phyloP scores from a whole-genome alignment of 2,329 filamentous ascomycete genomes.

The Ambrosiella xylebori region DNA sequence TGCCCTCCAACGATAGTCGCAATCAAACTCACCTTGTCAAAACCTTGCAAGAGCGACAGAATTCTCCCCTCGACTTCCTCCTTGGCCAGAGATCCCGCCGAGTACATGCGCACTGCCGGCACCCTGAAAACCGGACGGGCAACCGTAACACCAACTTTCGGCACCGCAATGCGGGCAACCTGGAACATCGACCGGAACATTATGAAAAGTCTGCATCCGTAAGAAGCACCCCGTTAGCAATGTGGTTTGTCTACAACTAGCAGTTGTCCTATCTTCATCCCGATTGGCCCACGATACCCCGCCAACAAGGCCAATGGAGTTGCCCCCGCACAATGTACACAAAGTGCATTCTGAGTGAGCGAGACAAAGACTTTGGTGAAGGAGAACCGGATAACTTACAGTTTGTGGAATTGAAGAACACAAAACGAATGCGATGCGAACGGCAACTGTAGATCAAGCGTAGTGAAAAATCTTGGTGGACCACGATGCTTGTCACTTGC shows the following conservation, averaged over 20 bases:
- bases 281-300: too few species aligned
- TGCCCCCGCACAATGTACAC: too few species aligned
- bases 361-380: too few species aligned
- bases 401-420: too few species aligned
- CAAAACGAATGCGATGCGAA: background rate
- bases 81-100: slow-evolving; percentile 62
- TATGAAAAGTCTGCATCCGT: slow-evolving; percentile 10
- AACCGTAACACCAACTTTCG: slow-evolving; percentile 20
- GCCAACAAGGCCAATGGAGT: too few species aligned
- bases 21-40: slow-evolving; percentile 54
- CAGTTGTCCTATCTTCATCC: too few species aligned
- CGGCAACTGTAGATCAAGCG: background rate
- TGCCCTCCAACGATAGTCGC: background rate
- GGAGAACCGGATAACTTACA: too few species aligned
- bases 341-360: too few species aligned
- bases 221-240: background rate
- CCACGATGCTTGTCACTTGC: background rate
- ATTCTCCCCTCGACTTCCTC: slow-evolving; percentile 82
- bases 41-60: slow-evolving; percentile 81
- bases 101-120: slow-evolving; percentile 65
- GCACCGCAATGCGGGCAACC: slow-evolving; percentile 6
- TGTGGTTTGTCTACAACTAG: too few species aligned
- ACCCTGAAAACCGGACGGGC: slow-evolving; percentile 43
- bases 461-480: background rate
- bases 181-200: slow-evolving; percentile 80